These are phyloP conservation scores for Sporothrix euskadiensis DNA, from an alignment of 2,329 filamentous ascomycete species.

Conservation along the genomic window DNA sequence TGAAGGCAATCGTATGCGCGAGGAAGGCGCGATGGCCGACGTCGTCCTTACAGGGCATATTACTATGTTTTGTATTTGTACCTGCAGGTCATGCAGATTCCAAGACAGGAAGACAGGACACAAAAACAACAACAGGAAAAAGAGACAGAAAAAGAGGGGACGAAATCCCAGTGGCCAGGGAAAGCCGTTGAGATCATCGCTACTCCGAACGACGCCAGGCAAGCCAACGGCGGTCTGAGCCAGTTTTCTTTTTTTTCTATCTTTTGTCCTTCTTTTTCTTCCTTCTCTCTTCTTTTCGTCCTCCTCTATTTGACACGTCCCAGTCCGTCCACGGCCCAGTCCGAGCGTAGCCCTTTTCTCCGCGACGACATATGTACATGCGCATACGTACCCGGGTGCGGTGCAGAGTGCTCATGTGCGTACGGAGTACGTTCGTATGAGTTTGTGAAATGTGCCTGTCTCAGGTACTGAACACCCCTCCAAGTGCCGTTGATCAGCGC, in stretches of 20 bases:
- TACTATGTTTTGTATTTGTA: neutral
- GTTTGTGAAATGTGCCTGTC: constrained; percentile 1
- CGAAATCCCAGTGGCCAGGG: neutral
- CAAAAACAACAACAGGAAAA: neutral
- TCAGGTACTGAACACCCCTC: neutral
- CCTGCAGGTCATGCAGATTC: neutral
- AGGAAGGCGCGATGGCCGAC: constrained; percentile 3
- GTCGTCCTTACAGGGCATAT: neutral
- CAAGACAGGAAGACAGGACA: neutral
- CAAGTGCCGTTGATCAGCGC: constrained; percentile 24
- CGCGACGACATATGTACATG: neutral
- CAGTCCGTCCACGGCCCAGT: neutral
- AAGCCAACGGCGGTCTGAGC: neutral
- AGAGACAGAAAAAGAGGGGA: neutral
- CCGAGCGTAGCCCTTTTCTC: neutral
- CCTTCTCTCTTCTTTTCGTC: neutral
- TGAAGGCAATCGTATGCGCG: neutral
- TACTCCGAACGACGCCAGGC: neutral
- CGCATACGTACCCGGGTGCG: neutral
- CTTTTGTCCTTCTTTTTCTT: neutral
- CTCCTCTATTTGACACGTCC: neutral
- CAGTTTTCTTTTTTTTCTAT: neutral
- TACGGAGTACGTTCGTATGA: neutral
- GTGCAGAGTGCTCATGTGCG: neutral
- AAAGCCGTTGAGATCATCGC: neutral